Conservation (phyloP, 2,329 filamentous ascomycete genomes). For the Colletotrichum lini region DNA sequence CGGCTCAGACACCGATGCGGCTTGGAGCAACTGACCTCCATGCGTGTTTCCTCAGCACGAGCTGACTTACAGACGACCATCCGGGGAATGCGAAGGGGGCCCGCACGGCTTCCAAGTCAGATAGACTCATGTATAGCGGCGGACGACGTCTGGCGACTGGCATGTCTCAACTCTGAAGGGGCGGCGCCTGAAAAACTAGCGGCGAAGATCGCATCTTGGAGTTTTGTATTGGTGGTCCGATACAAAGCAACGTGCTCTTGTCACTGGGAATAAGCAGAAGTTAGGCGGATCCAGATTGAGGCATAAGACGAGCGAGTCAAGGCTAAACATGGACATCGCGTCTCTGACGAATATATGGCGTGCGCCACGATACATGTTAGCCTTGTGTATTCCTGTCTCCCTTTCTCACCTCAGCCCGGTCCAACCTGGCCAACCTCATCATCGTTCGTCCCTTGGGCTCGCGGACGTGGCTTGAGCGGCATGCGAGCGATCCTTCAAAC, state of each 20-base stretch:
- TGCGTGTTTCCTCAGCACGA: conserved; percentile 17
- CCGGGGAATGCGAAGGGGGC: conserved; percentile 22
- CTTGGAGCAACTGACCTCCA: conserved; percentile 13
- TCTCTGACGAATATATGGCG: background rate
- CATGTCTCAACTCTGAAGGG: conserved; percentile 36
- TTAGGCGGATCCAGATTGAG: background rate
- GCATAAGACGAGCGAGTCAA: conserved; percentile 2
- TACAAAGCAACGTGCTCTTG: conserved; percentile 4
- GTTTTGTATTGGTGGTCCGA: background rate
- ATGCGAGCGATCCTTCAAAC: conserved; percentile 27
- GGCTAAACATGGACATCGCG: conserved; percentile 2
- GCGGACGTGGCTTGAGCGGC: conserved; percentile 33
- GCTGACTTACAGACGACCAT: conserved; percentile 13
- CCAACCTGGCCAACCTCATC: conserved; percentile 9
- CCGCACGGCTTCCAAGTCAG: conserved; percentile 34
- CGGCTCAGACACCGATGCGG: conserved; percentile 21
- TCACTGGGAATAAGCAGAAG: conserved; percentile 17
- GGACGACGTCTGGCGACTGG: conserved; percentile 28
- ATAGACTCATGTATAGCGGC: conserved; percentile 25
- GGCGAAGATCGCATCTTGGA: conserved; percentile 29
- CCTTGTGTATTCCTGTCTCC: conserved; percentile 14
- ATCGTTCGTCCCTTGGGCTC: background rate
- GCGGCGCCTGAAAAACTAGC: conserved; percentile 32
- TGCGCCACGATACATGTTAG: conserved; percentile 23
- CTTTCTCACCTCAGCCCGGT: conserved; percentile 35